Evolutionary conservation across 257 asterid species (phyloP).

Genomic region (Solanum sitiens): DNA sequence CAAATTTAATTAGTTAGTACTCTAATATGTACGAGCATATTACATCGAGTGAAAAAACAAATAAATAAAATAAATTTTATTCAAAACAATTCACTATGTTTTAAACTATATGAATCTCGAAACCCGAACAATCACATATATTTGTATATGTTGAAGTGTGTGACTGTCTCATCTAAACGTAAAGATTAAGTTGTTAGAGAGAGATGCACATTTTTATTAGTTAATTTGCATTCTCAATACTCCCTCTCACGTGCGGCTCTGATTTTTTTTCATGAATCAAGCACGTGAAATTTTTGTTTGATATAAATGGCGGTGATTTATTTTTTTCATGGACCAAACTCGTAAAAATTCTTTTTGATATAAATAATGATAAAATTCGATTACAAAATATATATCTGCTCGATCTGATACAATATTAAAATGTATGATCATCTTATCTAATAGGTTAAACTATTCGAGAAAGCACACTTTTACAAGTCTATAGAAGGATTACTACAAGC

Average conservation of each 20-base stretch:
- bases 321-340: too few species aligned
- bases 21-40: too few species aligned
- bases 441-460: too few species aligned
- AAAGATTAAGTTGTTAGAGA: too few species aligned
- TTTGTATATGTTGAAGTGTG: background rate
- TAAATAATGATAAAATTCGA: too few species aligned
- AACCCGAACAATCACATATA: background rate
- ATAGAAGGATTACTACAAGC: background rate
- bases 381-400: too few species aligned
- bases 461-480: too few species aligned
- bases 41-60: accelerated
- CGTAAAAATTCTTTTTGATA: too few species aligned
- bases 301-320: accelerated
- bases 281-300: too few species aligned
- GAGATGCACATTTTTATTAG: background rate
- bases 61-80: background rate
- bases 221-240: too few species aligned
- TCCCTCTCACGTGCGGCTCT: background rate
- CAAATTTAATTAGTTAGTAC: background rate
- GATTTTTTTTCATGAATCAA: background rate
- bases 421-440: too few species aligned
- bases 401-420: too few species aligned
- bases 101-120: background rate
- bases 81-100: background rate
- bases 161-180: background rate